phyloP scores from a whole-genome alignment of 192 early-diverging fungal genomes.

The Entophlyctis luteolus region DNA sequence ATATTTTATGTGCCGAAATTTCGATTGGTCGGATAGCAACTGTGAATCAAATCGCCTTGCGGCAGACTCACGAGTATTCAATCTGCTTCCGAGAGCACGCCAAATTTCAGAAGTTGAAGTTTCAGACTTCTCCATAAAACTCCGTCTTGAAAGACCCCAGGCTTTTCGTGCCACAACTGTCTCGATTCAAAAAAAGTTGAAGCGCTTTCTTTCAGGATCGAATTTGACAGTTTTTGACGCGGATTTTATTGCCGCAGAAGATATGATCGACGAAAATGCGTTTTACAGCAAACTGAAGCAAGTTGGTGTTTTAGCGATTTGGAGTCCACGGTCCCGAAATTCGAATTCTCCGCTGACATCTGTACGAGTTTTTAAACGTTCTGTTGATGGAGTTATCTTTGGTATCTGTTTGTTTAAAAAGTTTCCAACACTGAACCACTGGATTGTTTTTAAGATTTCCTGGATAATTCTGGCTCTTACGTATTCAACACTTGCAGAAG shows the following conservation, averaged over 20 bases:
- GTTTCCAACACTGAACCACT: not conserved
- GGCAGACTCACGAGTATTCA: too few species aligned
- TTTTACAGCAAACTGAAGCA: not conserved
- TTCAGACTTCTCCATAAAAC: too few species aligned
- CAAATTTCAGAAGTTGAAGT: too few species aligned
- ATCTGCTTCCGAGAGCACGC: too few species aligned
- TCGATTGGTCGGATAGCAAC: too few species aligned
- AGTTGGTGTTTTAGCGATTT: not conserved
- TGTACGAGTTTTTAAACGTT: not conserved
- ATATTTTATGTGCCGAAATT: too few species aligned
- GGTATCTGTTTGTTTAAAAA: not conserved
- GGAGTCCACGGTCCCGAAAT: not conserved
- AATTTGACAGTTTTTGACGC: not conserved
- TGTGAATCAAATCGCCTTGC: too few species aligned
- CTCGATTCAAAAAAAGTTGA: constrained; percentile 5
- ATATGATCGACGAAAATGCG: not conserved
- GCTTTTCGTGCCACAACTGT: too few species aligned
- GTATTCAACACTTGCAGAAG: not conserved
- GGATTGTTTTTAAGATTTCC: not conserved
- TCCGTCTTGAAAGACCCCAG: too few species aligned
- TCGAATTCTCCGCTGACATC: not conserved
- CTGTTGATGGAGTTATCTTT: not conserved
- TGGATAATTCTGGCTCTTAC: not conserved
- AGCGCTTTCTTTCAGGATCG: not conserved
- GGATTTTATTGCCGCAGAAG: not conserved